Percentiles rank a stretch among this genome's conserved stretches.
phyloP scores from a whole-genome alignment of 148 eudicot species.

The Rhododendron simsii region DNA sequence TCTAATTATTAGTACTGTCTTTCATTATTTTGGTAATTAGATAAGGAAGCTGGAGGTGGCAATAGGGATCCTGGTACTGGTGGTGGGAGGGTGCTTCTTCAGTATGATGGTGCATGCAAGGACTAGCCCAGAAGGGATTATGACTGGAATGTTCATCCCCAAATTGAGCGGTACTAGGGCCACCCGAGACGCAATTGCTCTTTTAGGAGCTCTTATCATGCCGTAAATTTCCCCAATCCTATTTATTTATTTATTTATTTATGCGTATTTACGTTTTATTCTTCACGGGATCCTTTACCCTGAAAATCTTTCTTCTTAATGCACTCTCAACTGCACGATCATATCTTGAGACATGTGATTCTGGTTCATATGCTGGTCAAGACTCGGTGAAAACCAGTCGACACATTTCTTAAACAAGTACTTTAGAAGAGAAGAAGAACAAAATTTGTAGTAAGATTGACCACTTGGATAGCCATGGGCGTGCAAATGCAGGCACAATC shows the following conservation, averaged over 20 bases:
- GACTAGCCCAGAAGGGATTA: background rate
- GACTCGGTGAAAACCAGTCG: background rate
- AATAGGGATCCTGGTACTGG: slow-evolving; percentile 2
- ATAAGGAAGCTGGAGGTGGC: slow-evolving; percentile 18
- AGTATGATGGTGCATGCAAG: slow-evolving; percentile 6
- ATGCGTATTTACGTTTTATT: background rate
- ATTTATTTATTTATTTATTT: too few relatives aligned
- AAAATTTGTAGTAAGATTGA: background rate
- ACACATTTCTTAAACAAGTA: background rate
- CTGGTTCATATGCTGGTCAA: background rate
- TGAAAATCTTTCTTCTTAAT: background rate
- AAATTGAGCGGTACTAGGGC: background rate
- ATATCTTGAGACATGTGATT: background rate
- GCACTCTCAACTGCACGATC: background rate
- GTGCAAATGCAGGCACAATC: slow-evolving; percentile 10
- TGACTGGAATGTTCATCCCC: slow-evolving; percentile 10
- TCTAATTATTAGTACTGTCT: background rate
- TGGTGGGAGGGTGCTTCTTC: slow-evolving; percentile 16
- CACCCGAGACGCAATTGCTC: slow-evolving; percentile 5
- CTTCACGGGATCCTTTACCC: background rate
- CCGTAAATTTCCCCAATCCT: background rate
- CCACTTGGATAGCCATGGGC: background rate
- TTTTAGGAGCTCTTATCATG: slow-evolving; percentile 14
- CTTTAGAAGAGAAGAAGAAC: background rate
- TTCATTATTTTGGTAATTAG: background rate